phyloP scores from a whole-genome alignment of 257 asterid genomes.

The Salvia miltiorrhiza region DNA sequence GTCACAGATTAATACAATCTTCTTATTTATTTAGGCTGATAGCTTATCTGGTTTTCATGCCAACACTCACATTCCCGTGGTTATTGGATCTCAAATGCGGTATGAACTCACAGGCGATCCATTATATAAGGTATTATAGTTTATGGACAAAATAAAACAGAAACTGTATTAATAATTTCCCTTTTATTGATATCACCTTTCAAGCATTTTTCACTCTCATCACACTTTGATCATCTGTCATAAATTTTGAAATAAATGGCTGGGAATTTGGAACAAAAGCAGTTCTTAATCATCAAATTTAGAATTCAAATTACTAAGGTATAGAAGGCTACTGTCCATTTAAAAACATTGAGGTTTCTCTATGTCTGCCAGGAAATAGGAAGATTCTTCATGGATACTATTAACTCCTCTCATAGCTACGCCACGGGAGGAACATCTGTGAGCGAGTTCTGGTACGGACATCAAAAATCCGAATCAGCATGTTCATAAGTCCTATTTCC shows the following conservation, averaged over 20 bases:
- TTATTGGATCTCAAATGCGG: conserved; percentile 87
- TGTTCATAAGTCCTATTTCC: not conserved
- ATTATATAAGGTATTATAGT: conserved; percentile 50
- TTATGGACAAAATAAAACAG: not conserved
- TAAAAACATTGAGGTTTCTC: not conserved
- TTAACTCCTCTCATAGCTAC: conserved; percentile 85
- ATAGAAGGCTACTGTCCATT: not conserved
- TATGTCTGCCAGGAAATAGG: conserved; percentile 58
- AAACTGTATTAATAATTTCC: not conserved
- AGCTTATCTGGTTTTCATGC: conserved; percentile 70
- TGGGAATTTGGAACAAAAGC: too few species aligned
- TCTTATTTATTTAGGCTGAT: conserved; percentile 55
- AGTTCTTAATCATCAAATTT: not conserved
- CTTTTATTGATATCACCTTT: not conserved
- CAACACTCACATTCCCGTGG: conserved; percentile 91
- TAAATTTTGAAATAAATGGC: not conserved
- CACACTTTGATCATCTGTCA: not conserved
- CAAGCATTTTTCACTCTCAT: not conserved
- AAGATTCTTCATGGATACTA: conserved; percentile 64
- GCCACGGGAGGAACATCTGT: conserved; percentile 97
- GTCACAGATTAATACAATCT: not conserved
- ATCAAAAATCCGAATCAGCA: not conserved
- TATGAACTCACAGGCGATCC: conserved; percentile 91
- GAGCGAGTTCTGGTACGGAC: conserved; percentile 64
- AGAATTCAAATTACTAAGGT: too few species aligned